Percentiles rank a stretch among this genome's conserved stretches.
Evolutionary conservation across 257 asterid species (phyloP).

Genomic region (Solanum virginianum): DNA sequence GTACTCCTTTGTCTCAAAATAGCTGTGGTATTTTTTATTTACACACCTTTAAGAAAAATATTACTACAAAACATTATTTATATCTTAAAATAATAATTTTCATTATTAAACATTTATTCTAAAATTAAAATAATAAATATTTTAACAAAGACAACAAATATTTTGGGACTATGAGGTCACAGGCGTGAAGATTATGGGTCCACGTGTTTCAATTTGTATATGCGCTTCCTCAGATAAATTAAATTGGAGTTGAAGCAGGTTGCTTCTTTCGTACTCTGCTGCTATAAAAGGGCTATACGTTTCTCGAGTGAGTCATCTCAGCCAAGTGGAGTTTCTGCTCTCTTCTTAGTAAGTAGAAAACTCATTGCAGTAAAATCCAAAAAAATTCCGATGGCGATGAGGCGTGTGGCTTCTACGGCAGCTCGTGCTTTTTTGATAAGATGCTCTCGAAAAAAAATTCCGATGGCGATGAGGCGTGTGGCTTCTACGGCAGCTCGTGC

Average conservation of each 20-base stretch:
- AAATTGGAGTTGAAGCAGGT: neutral
- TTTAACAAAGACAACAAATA: neutral
- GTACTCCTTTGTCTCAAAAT: neutral
- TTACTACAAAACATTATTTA: too few species aligned
- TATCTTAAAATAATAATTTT: too few species aligned
- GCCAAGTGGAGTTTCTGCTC: neutral
- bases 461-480: conserved; percentile 76
- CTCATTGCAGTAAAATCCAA: neutral
- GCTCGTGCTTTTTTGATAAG: conserved; percentile 52
- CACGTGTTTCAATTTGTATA: neutral
- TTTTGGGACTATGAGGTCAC: neutral
- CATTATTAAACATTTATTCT: too few species aligned
- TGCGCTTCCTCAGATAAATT: neutral
- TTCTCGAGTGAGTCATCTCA: neutral
- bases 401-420: conserved; percentile 51
- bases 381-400: conserved; percentile 51
- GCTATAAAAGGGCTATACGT: neutral
- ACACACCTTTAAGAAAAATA: too few species aligned
- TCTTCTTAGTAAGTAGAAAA: neutral
- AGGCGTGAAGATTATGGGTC: neutral
- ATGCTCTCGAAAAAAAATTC: too few species aligned
- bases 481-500: conserved; percentile 57
- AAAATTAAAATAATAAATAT: too few species aligned
- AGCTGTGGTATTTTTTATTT: too few species aligned
- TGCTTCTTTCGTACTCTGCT: neutral